phyloP scores from a whole-genome alignment of 805 yeast genomes.

The Yarrowia sp. region DNA sequence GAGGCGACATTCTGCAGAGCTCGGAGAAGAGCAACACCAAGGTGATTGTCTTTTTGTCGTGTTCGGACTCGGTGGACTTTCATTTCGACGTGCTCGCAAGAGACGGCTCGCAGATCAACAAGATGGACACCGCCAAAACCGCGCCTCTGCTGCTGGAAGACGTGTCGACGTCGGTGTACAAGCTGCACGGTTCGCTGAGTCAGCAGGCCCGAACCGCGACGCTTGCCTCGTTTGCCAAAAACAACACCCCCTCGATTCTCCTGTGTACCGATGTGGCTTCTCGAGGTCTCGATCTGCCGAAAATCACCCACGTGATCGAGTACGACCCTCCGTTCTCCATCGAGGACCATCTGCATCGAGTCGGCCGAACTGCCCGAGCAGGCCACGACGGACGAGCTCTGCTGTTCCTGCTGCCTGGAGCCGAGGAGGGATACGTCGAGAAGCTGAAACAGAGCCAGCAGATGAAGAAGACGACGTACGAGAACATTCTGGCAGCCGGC shows the following conservation, averaged over 20 bases:
- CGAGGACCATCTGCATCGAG: slow-evolving; percentile 95
- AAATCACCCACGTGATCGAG: slow-evolving; percentile 84
- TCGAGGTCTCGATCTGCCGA: slow-evolving; percentile 92
- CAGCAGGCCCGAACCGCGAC: slow-evolving; percentile 86
- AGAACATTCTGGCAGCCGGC: slow-evolving; percentile 47
- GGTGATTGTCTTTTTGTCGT: slow-evolving; percentile 81
- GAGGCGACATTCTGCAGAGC: not conserved
- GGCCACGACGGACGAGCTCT: slow-evolving; percentile 82
- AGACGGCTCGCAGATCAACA: slow-evolving; percentile 52
- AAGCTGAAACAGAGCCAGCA: slow-evolving; percentile 65
- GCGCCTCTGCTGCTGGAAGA: slow-evolving; percentile 59
- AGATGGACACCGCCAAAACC: slow-evolving; percentile 54
- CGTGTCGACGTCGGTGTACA: slow-evolving; percentile 59
- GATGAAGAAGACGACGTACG: slow-evolving; percentile 47
- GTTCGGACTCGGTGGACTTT: slow-evolving; percentile 96
- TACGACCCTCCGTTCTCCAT: slow-evolving; percentile 93
- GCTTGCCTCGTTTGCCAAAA: slow-evolving; percentile 59
- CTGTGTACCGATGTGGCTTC: slow-evolving; percentile 98
- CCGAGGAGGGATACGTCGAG: slow-evolving; percentile 82
- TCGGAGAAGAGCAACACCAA: slow-evolving; percentile 55
- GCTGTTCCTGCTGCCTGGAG: slow-evolving; percentile 84
- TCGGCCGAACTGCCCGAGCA: slow-evolving; percentile 98
- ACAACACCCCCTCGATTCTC: slow-evolving; percentile 57
- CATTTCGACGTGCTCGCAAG: slow-evolving; percentile 79
- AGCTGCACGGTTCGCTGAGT: slow-evolving; percentile 88